Base-by-base conservation (phyloP, 345 rosid species). In the Populus tremula region DNA sequence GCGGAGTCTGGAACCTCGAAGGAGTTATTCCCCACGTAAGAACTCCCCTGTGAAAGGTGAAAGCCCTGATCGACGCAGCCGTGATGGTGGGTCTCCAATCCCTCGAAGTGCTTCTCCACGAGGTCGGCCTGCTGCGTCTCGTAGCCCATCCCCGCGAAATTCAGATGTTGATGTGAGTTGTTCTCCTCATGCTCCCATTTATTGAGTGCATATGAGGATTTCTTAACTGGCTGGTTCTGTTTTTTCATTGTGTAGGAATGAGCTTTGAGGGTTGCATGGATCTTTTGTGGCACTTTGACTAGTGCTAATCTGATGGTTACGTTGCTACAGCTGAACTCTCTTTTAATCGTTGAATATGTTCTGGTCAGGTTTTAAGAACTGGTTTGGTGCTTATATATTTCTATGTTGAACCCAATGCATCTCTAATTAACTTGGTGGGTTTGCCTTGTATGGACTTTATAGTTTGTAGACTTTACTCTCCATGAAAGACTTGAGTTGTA, bases 241-340 rank as follows among this genome's bases (percentile, higher is more conserved):
- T 63, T 72, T 65, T 68, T 36, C 49, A 3, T 62, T 75, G 64
- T 85, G 90, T 77, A 91, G 96, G 96, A 87, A 70, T 91, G 83
- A 91, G 56, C 41, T 70, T 47, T 76, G 72, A 72, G 23, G 21
- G 64, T 10, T 61, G 27, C 45, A 9, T 63, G 74, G 85, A 70
- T 73, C 70, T 67, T 36, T 39, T 39, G 16, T 47, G 71, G 80
- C 80, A 7, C 38, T 16, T 59, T 23, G 29, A 71, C 78, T 67
- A 54, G 76, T 79, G 72, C 82, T 77, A 78, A 76, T 78, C 79
- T 75, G 74, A 72, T 72, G 75, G 53, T 81, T 67, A 75, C 77
- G 81, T 77, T 86, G 82, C 71, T 67, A 61, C 11, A 49, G 21
- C 74, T 71, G 77, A 50, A 73, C 76, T 71, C 72, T 74, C 65